Evolutionary conservation across 2,329 filamentous ascomycete genomes (phyloP), one percentile per base, ranked within the genome.

Genomic region (Penicillium freii): DNA sequence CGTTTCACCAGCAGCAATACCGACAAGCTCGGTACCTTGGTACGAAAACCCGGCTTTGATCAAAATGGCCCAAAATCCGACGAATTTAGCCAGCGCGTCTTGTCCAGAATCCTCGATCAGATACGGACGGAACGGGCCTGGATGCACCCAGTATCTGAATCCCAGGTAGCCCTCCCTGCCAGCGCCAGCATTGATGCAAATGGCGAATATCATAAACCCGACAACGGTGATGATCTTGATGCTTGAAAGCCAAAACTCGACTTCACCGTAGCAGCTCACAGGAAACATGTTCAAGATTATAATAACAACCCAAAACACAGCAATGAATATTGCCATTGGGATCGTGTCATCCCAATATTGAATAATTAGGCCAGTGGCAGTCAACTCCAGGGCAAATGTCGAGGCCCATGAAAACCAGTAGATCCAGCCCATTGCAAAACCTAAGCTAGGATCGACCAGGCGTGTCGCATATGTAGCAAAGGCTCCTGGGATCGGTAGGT

Each of bases 71-170:
- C 76, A 87, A 62, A 85, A 85, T 10, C 83, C 84, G 9, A 90
- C 77, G 67, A 91, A 90, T 46, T 81, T 79, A 21, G 87, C 87
- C 85, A 84, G 10, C 82, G 81, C 19, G 81, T 90, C 48, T 92
- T 85, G 79, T 88, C 88, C 91, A 72, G 88, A 91, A 70, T 91
- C 85, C 59, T 92, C 88, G 54, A 92, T 88, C 48, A 91, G 77
- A 10, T 87, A 88, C 1, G 87, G 85, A 0, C 87, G 87, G 1
- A 85, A 88, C 38, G 54, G 54, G 2, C 54, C 54, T 1, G 54
- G 54, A 15, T 56, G 54, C 13, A 56, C 33, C 54, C 54, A 56
- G 33, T 56, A 56, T 21, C 54, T 56, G 21, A 56, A 56, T 5
- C 54, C 54, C 2, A 56, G 33, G 27, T 56, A 56, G 3, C 54